Base-by-base conservation (phyloP, 2,329 filamentous ascomycete genomes). In the Fusarium sp. region DNA sequence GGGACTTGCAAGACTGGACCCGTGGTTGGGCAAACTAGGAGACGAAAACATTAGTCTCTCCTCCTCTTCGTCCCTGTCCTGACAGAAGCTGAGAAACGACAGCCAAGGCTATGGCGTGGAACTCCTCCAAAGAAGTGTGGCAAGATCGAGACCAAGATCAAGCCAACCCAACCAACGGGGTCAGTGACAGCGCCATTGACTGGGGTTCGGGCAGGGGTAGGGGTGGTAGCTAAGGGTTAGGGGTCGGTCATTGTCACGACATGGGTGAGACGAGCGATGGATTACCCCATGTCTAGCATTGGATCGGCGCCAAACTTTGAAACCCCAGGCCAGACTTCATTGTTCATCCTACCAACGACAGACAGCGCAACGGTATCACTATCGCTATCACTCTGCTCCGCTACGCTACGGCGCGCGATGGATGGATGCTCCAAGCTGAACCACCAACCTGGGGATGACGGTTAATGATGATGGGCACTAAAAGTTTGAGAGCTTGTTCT, bases 1-100 rank as follows among this genome's bases (percentile, higher is more conserved):
- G 82, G 49, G 83, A 84, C 72, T 67, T 85, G 73, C 79, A 82
- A 74, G 81, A 84, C 63, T 83, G 80, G 80, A 77, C 80, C 64
- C 74, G 75, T 42, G 80, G 79, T 66, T 73, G 67, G 76, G 76
- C 76, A 54, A 78, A 78, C 71, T 78, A 62, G n/a, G 18, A 19
- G 50, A 58, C 33, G 11, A 47, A 11, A 35, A 21, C 13, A 44
- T 54, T 46, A 5, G 21, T 32, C 15, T n/a, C n/a, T 25, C 21
- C 46, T 33, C n/a, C 30, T 38, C 25, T 28, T 33, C 21, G 32
- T 28, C 23, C 33, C 38, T n/a, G 35, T 46, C 25, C 19, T 43
- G 37, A 38, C 52, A 60, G 37, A 50, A 64, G 25, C 30, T 46
- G 42, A 59, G 43, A 35, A 46, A 54, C 44, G 33, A 59, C 52